Percentiles rank a stretch among this genome's conserved stretches.
phyloP scores from a whole-genome alignment of 2,329 filamentous ascomycete genomes.

The Endoconidiophora polonica region DNA sequence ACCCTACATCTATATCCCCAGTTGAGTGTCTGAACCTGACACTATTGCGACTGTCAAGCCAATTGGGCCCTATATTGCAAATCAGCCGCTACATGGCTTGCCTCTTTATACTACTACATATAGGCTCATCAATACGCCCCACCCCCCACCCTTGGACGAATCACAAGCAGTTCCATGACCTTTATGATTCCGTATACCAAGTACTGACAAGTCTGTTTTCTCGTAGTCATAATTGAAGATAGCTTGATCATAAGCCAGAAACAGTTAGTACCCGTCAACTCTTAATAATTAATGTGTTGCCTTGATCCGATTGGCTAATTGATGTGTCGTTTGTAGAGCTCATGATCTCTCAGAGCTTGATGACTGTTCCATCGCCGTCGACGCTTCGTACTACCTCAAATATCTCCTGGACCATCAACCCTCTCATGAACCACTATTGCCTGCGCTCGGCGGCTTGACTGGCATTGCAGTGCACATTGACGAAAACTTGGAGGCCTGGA shows the following conservation, averaged over 20 bases:
- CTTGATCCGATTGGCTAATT: not conserved
- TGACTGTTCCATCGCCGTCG: constrained; percentile 62
- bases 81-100: too few species aligned
- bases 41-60: not conserved
- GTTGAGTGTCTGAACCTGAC: not conserved
- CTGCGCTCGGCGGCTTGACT: constrained; percentile 77
- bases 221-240: constrained; percentile 24
- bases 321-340: constrained; percentile 24
- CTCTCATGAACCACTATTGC: constrained; percentile 71
- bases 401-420: constrained; percentile 54
- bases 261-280: constrained; percentile 18
- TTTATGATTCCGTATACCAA: not conserved
- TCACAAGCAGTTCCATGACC: not conserved
- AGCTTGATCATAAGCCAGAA: constrained; percentile 25
- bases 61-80: not conserved
- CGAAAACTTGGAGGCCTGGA: constrained; percentile 57
- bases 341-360: constrained; percentile 54
- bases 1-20: too few species aligned
- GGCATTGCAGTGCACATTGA: constrained; percentile 62
- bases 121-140: too few species aligned
- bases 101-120: too few species aligned
- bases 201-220: not conserved
- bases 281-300: not conserved
- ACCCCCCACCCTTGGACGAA: too few species aligned
- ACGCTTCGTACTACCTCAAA: constrained; percentile 78